These are phyloP conservation scores for Fallopia convolvulus DNA, from an alignment of 148 eudicot species.

Conservation along the genomic window DNA sequence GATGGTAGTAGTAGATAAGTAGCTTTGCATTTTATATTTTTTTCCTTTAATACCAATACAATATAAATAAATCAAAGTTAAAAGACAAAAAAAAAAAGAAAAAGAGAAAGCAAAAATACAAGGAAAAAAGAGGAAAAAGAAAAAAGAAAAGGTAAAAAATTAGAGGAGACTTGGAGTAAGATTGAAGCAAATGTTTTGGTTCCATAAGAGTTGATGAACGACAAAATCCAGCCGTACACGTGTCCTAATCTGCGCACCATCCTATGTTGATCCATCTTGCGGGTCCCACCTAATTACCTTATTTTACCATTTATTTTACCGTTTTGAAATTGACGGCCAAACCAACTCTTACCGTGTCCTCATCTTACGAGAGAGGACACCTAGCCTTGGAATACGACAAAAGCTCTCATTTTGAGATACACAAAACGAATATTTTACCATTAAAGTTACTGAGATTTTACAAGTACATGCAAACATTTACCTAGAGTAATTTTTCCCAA, in stretches of 20 bases:
- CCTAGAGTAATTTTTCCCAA: conserved; percentile 1
- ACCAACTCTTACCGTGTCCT: neutral
- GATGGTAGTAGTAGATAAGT: neutral
- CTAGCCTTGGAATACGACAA: neutral
- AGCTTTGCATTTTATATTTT: neutral
- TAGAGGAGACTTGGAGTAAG: conserved; percentile 7
- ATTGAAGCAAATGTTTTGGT: conserved; percentile 6
- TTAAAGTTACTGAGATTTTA: neutral
- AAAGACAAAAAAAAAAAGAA: neutral
- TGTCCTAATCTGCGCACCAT: neutral
- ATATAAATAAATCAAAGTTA: neutral
- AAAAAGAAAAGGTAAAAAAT: neutral
- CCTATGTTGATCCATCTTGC: neutral
- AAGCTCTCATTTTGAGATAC: neutral
- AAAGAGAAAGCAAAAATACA: conserved; percentile 8
- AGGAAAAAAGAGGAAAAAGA: neutral
- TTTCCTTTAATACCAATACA: neutral
- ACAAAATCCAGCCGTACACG: neutral
- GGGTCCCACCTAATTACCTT: neutral
- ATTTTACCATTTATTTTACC: neutral
- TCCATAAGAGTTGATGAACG: conserved; percentile 2
- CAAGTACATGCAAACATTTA: neutral
- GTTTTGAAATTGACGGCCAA: neutral
- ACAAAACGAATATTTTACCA: neutral
- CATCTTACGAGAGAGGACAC: neutral